Conservation (phyloP, 139 green algal species). For the Deuterostichococcus epilithicus region DNA sequence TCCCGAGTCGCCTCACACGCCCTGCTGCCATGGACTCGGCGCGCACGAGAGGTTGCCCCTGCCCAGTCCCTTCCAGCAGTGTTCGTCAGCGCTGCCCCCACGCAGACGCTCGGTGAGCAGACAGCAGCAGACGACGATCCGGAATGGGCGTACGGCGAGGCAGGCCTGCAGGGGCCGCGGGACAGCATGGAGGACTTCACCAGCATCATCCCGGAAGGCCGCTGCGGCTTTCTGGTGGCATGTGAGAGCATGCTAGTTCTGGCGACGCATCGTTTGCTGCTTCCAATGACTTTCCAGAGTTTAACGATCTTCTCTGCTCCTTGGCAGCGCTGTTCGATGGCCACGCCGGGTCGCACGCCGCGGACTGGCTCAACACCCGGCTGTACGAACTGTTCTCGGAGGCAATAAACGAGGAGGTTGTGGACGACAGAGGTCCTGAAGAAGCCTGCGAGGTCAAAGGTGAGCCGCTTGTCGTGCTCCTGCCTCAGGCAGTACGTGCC, state of each 20-base stretch:
- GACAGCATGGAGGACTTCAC: slow-evolving; percentile 63
- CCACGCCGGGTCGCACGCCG: slow-evolving; percentile 51
- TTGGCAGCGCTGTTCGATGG: slow-evolving; percentile 65
- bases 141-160: neutral
- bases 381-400: slow-evolving; percentile 39
- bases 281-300: no score
- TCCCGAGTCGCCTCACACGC: no score
- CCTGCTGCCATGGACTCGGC: no score
- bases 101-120: neutral
- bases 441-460: neutral
- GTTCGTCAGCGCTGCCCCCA: neutral
- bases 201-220: slow-evolving; percentile 28
- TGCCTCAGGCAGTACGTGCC: neutral
- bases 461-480: neutral
- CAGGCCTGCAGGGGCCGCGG: slow-evolving; percentile 46
- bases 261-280: no score
- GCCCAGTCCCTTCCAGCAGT: neutral
- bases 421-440: slow-evolving; percentile 1
- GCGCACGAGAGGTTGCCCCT: no score
- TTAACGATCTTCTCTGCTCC: neutral
- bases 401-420: slow-evolving; percentile 26
- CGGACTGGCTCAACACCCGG: slow-evolving; percentile 57
- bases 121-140: neutral
- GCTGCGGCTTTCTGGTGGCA: slow-evolving; percentile 47
- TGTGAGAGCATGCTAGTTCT: no score